Base-by-base conservation (phyloP, 148 eudicot species). In the Rhododendron griersonianum region DNA sequence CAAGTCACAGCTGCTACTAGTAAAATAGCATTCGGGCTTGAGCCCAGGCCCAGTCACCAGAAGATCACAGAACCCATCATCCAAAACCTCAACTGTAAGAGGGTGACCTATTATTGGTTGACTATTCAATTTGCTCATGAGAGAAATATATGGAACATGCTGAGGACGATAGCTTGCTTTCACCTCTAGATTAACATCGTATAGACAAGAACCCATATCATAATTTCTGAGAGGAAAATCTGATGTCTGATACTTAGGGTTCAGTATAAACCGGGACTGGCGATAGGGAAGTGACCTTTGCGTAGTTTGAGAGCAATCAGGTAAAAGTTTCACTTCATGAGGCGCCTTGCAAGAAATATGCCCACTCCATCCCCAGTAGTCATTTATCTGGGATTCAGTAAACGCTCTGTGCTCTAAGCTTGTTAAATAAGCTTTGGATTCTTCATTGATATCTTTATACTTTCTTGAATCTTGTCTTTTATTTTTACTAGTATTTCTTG, bases 21-120 rank as follows among this genome's bases (percentile, higher is more conserved):
- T 35, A 76, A 82, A 4, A 81, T 86, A 81, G 57, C 84, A 87
- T 35, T 90, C 90, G 2, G 85, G 73, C 30, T 83, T 21, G n/a
- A 16, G 79, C n/a, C 85, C 28, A 6, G 79, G 79, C 45, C 84
- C 23, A 78, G 81, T 71, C 21, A 92, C 6, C 3, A 85, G 78
- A 87, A 85, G 76, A 89, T 94, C 92, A 82, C 89, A 89, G 87
- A 44, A 89, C 18, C 95, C 95, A 11, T 93, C 96, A 35, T 93
- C 95, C 87, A 96, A 84, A 78, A 82, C 91, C 90, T 94, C 95
- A 10, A 95, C 93, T 7, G 92, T 53, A 23, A 95, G 83, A 7
- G 98, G 98, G 84, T 96, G 96, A 84, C 98, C 98, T 0, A 91
- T 91, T 78, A 96, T 86, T 1, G 98, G 91, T 84, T 90, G 91